Conservation (phyloP, 441 rosid genomes). For the Populus hybrid region DNA sequence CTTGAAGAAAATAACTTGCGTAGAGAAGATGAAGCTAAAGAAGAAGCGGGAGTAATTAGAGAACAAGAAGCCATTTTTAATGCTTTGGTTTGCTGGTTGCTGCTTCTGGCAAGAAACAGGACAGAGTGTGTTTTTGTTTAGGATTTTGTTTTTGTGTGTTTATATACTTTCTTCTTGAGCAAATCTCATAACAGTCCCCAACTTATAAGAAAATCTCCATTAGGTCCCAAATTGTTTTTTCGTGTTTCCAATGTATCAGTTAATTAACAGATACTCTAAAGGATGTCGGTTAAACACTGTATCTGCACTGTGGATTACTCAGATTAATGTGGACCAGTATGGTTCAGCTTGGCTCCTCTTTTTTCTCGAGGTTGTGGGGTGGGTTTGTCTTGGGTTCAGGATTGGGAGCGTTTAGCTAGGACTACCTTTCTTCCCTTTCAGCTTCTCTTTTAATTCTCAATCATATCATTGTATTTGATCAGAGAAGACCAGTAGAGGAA, state of each 20-base stretch:
- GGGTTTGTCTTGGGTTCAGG: too few species aligned
- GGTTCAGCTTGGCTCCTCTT: too few species aligned
- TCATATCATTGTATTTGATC: not conserved
- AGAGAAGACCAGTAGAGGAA: not conserved
- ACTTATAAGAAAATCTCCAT: not conserved
- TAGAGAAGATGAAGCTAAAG: slow-evolving; percentile 24
- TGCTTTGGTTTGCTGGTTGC: not conserved
- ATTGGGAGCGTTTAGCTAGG: too few species aligned
- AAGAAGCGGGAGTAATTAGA: slow-evolving; percentile 21
- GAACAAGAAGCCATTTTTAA: slow-evolving; percentile 36
- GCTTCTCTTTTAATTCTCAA: too few species aligned
- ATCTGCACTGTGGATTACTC: too few species aligned
- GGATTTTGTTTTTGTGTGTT: not conserved
- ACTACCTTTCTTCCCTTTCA: too few species aligned
- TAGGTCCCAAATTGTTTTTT: not conserved
- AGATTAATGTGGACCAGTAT: too few species aligned
- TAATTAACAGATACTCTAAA: not conserved
- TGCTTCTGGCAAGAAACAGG: not conserved
- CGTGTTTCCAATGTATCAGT: not conserved
- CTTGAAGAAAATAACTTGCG: slow-evolving; percentile 22
- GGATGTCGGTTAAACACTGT: too few species aligned
- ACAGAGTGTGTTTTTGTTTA: not conserved
- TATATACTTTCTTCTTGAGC: not conserved
- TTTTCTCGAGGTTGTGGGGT: too few species aligned
- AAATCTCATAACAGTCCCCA: not conserved